Evolutionary conservation across 1,139 yeast species (phyloP).

Genomic region (Blastobotrys persicus): DNA sequence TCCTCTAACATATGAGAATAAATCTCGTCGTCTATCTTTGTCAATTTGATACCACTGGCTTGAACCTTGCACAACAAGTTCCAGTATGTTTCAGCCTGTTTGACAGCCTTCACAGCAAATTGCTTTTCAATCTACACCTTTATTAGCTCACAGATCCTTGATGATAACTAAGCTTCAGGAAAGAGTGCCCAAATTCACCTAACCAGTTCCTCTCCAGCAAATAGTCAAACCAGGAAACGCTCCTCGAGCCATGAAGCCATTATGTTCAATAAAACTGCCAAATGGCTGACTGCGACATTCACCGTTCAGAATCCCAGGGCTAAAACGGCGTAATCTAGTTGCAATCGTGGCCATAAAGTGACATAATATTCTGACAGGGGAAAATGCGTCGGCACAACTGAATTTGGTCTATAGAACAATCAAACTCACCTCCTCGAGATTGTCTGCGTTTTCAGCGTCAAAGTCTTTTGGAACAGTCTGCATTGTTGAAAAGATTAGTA

Average conservation of each 20-base stretch:
- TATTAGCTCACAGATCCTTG: too few species aligned
- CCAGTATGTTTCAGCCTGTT: slow-evolving; percentile 94
- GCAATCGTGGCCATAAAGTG: too few species aligned
- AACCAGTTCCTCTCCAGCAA: too few species aligned
- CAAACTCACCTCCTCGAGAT: slow-evolving; percentile 49
- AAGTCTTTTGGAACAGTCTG: slow-evolving; percentile 32
- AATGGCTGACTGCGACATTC: too few species aligned
- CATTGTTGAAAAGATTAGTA: not conserved
- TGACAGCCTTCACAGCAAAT: slow-evolving; percentile 96
- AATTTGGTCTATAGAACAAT: not conserved
- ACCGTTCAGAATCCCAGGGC: too few species aligned
- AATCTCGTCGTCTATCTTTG: slow-evolving; percentile 78
- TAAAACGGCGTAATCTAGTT: too few species aligned
- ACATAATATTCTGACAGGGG: too few species aligned
- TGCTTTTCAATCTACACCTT: slow-evolving; percentile 67
- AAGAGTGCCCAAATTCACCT: too few species aligned
- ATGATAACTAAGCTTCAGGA: too few species aligned
- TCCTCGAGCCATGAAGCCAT: too few species aligned
- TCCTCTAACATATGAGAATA: slow-evolving; percentile 61
- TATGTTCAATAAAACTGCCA: too few species aligned
- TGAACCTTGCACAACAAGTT: slow-evolving; percentile 65
- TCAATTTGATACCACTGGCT: slow-evolving; percentile 75
- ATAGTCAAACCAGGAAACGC: too few species aligned
- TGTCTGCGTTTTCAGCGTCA: slow-evolving; percentile 58
- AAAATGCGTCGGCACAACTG: slow-evolving; percentile 9